Base-by-base conservation (phyloP, 805 yeast genomes). In the Saturnispora bothae region DNA sequence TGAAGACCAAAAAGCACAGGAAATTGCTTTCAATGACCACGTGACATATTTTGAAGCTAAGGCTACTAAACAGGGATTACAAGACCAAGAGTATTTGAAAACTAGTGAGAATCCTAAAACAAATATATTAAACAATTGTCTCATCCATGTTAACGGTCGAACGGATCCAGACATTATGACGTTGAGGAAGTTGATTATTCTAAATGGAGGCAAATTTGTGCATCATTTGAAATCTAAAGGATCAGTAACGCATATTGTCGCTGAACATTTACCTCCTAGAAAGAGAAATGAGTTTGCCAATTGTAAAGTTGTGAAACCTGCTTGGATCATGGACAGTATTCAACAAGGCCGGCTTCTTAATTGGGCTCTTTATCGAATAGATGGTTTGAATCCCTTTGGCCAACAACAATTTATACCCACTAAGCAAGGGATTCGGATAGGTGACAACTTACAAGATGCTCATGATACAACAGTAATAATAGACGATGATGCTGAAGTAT, bases 61-160 rank as follows among this genome's bases (percentile, higher is more conserved):
- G 51, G 65, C 63, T 17, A 44, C 55, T 20, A 78, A 78, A 49
- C 88, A 84, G 43, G 83, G 75, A 48, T 60, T 61, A 34, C 65
- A 69, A 21, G 83, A 75, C 51, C 65, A 60, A 22, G 64, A 66
- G 15, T 75, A 61, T 42, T 52, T 67, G 1, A 55, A 62, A 25
- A 76, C 79, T 73, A 70, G 73, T 23, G 46, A 48, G 19, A 52
- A 64, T 32, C 56, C 73, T 15, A 54, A 55, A 13, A 59, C 69
- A 1, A 57, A 56, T 2, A 62, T 88, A 1, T 86, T 89, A 52
- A 50, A 61, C 27, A 74, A 69, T 1, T 83, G 88, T 53, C 57
- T 64, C 1, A 66, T 89, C 4, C 77, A 81, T 54, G 85, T 89
- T n/a, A 88, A 86, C 50, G 98, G 98, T 1, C 76, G 81, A 50